phyloP scores from a whole-genome alignment of 208 protist genomes.

The Crithidia expoeki region DNA sequence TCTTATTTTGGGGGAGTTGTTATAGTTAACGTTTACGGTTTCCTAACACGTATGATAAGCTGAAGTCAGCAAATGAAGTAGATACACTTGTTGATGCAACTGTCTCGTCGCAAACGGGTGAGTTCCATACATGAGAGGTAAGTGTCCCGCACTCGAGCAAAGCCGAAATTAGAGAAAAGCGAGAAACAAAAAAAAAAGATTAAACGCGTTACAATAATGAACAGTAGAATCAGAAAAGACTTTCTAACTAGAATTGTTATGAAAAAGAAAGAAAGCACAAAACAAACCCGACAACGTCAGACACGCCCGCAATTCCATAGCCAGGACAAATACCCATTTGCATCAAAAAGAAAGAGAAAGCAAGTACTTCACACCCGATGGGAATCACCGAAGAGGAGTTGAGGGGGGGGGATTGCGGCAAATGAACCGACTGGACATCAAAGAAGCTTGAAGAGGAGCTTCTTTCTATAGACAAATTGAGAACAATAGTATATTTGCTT shows the following conservation, averaged over 20 bases:
- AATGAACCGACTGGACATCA: too few relatives aligned
- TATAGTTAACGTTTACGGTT: too few relatives aligned
- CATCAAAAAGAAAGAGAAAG: background rate
- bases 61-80: background rate
- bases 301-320: background rate
- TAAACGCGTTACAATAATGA: background rate
- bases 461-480: too few relatives aligned
- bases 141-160: background rate
- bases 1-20: too few relatives aligned
- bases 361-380: too few relatives aligned
- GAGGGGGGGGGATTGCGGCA: too few relatives aligned
- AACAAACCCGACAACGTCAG: background rate
- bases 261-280: background rate
- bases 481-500: too few relatives aligned
- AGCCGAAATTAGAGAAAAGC: background rate
- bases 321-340: background rate
- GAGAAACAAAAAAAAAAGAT: slow-evolving; percentile 3
- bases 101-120: background rate
- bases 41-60: slow-evolving; percentile 7
- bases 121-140: background rate
- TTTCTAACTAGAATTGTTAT: background rate
- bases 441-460: too few relatives aligned
- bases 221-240: slow-evolving; percentile 1
- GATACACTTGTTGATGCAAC: background rate
- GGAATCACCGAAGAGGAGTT: too few relatives aligned